Percentiles rank a stretch among this genome's conserved stretches.
These are phyloP conservation scores for Papiliotrema flavescens DNA, from an alignment of 1,284 basidiomycete species.

Conservation along the genomic window DNA sequence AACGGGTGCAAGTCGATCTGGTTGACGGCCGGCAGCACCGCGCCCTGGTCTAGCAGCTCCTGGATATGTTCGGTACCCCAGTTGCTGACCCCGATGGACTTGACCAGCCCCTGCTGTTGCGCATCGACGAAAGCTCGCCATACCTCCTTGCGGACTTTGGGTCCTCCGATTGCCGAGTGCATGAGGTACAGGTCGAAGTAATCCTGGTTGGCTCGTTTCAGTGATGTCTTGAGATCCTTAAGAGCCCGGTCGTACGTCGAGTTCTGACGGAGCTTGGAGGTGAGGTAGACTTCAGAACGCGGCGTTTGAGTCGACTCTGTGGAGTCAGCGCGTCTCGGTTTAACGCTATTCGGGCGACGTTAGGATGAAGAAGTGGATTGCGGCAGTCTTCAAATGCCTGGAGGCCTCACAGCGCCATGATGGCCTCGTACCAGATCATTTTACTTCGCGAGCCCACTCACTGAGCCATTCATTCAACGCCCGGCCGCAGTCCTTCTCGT, in stretches of 20 bases:
- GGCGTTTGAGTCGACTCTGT: conserved; percentile 42
- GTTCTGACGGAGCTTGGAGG: conserved; percentile 65
- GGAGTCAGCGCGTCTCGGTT: not conserved
- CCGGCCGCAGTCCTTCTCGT: conserved; percentile 61
- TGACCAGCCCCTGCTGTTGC: conserved; percentile 48
- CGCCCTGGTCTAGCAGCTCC: conserved; percentile 46
- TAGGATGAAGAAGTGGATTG: no score
- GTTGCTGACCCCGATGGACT: conserved; percentile 51
- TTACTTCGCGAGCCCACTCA: no score
- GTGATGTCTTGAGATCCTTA: conserved; percentile 56
- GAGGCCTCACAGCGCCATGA: no score
- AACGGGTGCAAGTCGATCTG: conserved; percentile 51
- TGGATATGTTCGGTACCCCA: conserved; percentile 52
- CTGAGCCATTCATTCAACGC: conserved; percentile 61
- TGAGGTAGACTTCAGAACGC: conserved; percentile 62
- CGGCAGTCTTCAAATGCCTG: no score
- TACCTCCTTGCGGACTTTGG: conserved; percentile 45
- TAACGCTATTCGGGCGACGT: no score
- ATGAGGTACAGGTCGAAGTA: conserved; percentile 51
- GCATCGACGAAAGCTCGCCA: conserved; percentile 50
- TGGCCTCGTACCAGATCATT: no score
- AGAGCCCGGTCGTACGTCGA: conserved; percentile 55
- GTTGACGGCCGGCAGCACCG: conserved; percentile 47
- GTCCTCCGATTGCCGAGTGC: conserved; percentile 51
- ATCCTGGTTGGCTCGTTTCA: conserved; percentile 56